Conservation (phyloP, 768 basidiomycete species). For the Tulasnella sp. region DNA sequence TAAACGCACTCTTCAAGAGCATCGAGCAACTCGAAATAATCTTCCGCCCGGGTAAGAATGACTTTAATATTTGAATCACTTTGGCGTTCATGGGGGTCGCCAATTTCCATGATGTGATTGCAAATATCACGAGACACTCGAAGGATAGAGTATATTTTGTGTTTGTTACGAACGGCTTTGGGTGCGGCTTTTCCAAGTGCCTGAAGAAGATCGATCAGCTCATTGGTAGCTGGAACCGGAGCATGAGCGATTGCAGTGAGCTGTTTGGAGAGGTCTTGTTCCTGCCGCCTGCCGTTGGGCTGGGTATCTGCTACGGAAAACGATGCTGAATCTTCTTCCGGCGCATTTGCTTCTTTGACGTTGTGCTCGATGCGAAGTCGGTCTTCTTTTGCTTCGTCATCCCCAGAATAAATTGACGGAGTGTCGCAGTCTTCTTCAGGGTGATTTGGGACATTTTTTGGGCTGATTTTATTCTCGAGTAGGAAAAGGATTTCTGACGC, state of each 20-base stretch:
- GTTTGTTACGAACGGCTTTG: background rate
- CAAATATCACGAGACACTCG: background rate
- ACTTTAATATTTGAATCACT: background rate
- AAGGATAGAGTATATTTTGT: background rate
- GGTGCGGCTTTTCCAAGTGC: background rate
- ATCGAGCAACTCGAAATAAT: background rate
- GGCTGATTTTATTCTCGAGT: too few relatives aligned
- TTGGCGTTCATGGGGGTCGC: background rate
- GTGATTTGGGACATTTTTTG: too few relatives aligned
- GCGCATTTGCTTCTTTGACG: too few relatives aligned
- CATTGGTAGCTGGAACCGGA: background rate
- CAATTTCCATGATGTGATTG: background rate
- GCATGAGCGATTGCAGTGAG: background rate
- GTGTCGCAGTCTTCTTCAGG: too few relatives aligned
- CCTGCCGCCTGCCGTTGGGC: background rate
- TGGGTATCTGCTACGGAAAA: background rate
- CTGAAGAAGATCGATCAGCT: background rate
- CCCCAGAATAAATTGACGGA: too few relatives aligned
- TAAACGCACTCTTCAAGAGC: background rate
- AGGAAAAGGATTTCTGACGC: too few relatives aligned
- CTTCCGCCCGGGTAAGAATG: background rate
- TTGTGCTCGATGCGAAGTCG: too few relatives aligned
- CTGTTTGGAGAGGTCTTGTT: background rate
- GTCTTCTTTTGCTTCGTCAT: too few relatives aligned
- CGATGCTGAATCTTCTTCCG: too few relatives aligned